phyloP scores from a whole-genome alignment of 1,139 yeast genomes.

The Yueomyces sp. region DNA sequence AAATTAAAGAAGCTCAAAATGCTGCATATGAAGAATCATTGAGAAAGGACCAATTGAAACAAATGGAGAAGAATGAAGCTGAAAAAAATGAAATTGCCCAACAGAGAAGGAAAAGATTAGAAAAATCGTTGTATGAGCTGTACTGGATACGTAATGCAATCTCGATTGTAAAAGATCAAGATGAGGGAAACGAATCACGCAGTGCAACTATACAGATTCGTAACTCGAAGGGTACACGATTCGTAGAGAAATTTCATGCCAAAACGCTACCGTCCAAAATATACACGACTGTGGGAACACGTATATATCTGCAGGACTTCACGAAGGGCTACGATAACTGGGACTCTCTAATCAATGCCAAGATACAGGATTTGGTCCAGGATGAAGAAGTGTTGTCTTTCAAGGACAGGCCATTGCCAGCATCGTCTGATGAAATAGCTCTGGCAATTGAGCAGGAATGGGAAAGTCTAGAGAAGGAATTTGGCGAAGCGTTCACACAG shows the following conservation, averaged over 20 bases:
- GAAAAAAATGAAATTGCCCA: constrained; percentile 6
- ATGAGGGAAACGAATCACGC: constrained; percentile 1
- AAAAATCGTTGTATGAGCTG: constrained; percentile 10
- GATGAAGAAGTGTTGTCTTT: constrained; percentile 14
- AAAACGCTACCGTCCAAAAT: constrained; percentile 43
- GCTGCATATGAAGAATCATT: constrained; percentile 28
- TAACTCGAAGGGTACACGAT: constrained; percentile 47
- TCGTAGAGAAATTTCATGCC: constrained; percentile 42
- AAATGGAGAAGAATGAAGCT: constrained; percentile 14
- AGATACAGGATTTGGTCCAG: constrained; percentile 6
- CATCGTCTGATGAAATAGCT: constrained; percentile 12
- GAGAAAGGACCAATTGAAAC: constrained; percentile 22
- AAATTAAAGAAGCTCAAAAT: constrained; percentile 27
- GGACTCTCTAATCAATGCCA: constrained; percentile 6
- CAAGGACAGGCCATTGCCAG: constrained; percentile 1
- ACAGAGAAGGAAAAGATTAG: constrained; percentile 6
- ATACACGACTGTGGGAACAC: constrained; percentile 49
- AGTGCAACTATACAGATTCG: constrained; percentile 31
- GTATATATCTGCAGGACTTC: constrained; percentile 14
- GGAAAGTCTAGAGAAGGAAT: constrained; percentile 6
- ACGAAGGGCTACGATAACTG: constrained; percentile 8
- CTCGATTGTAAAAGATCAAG: constrained; percentile 4
- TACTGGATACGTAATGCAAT: constrained; percentile 14
- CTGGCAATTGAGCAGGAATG: constrained; percentile 11
- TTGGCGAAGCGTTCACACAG: constrained; percentile 24